Evolutionary conservation across 306 rosid species (phyloP).

Genomic region (Cyamopsis tetragonoloba): DNA sequence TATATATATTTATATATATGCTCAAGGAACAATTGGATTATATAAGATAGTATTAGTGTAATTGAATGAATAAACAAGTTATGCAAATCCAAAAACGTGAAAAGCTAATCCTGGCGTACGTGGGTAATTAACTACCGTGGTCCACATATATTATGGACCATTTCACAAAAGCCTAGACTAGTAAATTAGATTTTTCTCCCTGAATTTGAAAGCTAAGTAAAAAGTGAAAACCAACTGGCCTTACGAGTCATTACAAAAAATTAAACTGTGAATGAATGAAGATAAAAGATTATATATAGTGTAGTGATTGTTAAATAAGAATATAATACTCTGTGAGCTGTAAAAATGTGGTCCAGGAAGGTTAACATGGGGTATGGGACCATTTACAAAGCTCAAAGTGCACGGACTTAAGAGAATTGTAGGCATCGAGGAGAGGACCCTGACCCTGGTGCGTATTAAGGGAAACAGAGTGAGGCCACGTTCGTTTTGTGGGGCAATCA

Average conservation of each 20-base stretch:
- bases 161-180: background rate
- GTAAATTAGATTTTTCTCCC: background rate
- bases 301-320: background rate
- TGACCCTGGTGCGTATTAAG: background rate
- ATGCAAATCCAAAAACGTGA: constrained; percentile 1
- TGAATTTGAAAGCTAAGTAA: background rate
- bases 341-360: constrained; percentile 42
- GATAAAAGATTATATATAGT: background rate
- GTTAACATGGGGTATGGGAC: constrained; percentile 49
- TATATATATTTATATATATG: no score
- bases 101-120: background rate
- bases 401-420: constrained; percentile 36
- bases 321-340: constrained; percentile 18
- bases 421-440: constrained; percentile 21
- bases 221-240: background rate
- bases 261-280: background rate
- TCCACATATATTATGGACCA: constrained; percentile 36
- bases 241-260: background rate
- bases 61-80: background rate
- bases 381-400: constrained; percentile 36
- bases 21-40: background rate
- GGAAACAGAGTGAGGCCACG: constrained; percentile 19
- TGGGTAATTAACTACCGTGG: constrained; percentile 20
- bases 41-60: background rate
- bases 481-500: background rate